Base-by-base conservation (phyloP, 257 asterid species). In the Solanum chmielewskii region DNA sequence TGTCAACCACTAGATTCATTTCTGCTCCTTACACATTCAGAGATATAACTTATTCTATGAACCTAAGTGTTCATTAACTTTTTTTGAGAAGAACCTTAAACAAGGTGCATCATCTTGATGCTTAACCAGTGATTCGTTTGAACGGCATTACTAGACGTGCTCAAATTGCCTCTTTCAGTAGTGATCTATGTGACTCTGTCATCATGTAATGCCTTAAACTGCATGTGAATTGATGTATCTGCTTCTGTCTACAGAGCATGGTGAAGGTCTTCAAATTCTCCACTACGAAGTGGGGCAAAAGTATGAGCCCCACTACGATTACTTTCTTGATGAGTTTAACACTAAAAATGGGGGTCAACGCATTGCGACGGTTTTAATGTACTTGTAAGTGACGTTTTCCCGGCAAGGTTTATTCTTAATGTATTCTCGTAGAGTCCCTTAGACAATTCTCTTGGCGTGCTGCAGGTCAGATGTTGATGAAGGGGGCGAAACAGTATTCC, bases 401-500 rank as follows among this genome's bases (percentile, higher is more conserved):
- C 59, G 23, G 37, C 2, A 35, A 27, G 86, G 75, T 84, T 60
- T 45, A 44, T 85, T 16, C 64, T 68, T 23, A 56, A 45, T 86
- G 39, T 88, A n/a, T 35, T 31, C 29, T 47, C 20, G 16, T 44
- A 49, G 68, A 47, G 66, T 81, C 62, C 18, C 42, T 78, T 45
- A 74, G 64, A 88, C 47, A 39, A 70, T 21, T 59, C 88, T 82
- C 83, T 83, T 87, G 82, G 90, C 85, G 37, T 59, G 13, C 75
- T 87, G 52, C 96, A 97, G 99, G 90, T 96, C 99, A 75, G 99
- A 97, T 89, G 98, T 95, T 88, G 99, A 97, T 90, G 98, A 97
- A 92, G 99, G 99, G 29, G 99, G 99, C 86, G 99, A 97, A 91
- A 97, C 99, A 37, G 95, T 97, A 89, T 97, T 97, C 88, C 99